A percentile compares a stretch with the other conserved stretches of the same genome.
Conservation (phyloP, 306 rosid species). For the Rosa rugosa region DNA sequence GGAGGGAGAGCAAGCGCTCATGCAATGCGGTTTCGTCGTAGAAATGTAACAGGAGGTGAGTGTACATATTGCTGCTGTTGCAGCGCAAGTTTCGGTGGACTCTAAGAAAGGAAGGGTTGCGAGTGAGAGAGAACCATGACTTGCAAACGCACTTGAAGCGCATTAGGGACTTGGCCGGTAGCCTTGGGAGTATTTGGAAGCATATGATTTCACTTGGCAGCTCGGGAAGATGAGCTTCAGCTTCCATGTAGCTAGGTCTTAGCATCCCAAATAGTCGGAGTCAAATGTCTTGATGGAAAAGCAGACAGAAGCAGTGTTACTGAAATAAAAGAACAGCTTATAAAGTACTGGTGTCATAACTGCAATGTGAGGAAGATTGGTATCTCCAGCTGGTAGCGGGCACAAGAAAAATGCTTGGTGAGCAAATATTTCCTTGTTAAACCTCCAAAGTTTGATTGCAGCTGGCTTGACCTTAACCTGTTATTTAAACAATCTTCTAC, state of each 20-base stretch:
- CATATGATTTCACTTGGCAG: background rate
- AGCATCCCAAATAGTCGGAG: background rate
- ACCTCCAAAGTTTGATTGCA: background rate
- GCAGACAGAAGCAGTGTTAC: background rate
- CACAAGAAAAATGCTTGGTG: background rate
- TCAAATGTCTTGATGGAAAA: background rate
- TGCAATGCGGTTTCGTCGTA: background rate
- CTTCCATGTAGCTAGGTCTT: background rate
- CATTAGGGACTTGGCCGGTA: constrained; percentile 12
- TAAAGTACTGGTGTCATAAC: too few species aligned
- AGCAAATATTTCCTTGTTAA: background rate
- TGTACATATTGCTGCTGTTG: background rate
- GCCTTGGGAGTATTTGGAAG: background rate
- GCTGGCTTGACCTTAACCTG: background rate
- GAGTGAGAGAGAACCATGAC: background rate
- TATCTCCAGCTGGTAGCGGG: background rate
- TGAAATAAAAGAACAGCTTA: background rate
- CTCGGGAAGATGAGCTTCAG: background rate
- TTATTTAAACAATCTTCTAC: too few species aligned
- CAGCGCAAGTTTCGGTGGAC: background rate
- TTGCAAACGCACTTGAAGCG: constrained; percentile 3
- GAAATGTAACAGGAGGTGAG: background rate
- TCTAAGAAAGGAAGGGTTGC: background rate
- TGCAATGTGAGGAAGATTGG: background rate
- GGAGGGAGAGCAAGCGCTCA: background rate